These are phyloP conservation scores for Cladophialophora chaetospira DNA, from an alignment of 2,329 filamentous ascomycete species.

Conservation along the genomic window DNA sequence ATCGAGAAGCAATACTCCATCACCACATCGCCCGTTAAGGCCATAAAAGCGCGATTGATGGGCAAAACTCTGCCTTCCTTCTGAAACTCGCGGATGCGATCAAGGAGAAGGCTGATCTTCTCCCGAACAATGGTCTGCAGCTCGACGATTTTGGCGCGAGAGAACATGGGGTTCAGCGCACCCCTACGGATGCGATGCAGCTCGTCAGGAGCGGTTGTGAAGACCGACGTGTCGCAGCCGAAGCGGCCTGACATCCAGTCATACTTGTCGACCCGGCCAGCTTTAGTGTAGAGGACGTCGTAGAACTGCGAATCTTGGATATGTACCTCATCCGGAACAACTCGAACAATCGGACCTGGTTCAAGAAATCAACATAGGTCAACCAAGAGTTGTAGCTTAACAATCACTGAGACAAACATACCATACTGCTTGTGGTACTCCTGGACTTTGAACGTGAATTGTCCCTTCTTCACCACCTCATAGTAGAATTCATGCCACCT, in stretches of 20 bases:
- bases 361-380: neutral
- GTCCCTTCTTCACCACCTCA: conserved; percentile 34
- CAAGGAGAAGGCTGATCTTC: conserved; percentile 22
- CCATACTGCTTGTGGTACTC: conserved; percentile 41
- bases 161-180: conserved; percentile 49
- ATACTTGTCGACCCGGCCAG: conserved; percentile 26
- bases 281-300: conserved; percentile 26
- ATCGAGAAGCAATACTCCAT: conserved; percentile 41
- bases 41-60: conserved; percentile 20
- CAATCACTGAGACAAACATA: neutral
- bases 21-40: conserved; percentile 41
- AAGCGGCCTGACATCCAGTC: conserved; percentile 19
- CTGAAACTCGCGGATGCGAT: conserved; percentile 10
- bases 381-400: neutral
- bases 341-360: conserved; percentile 32
- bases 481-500: conserved; percentile 40
- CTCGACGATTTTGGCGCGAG: conserved; percentile 40
- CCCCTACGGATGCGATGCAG: conserved; percentile 46
- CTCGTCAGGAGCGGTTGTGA: conserved; percentile 41
- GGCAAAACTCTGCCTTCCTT: conserved; percentile 8
- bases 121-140: conserved; percentile 43
- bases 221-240: conserved; percentile 12
- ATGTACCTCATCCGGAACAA: conserved; percentile 29
- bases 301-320: conserved; percentile 27
- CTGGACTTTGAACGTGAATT: conserved; percentile 37